Base-by-base conservation (phyloP, 306 rosid species). In the Vicia sativa region DNA sequence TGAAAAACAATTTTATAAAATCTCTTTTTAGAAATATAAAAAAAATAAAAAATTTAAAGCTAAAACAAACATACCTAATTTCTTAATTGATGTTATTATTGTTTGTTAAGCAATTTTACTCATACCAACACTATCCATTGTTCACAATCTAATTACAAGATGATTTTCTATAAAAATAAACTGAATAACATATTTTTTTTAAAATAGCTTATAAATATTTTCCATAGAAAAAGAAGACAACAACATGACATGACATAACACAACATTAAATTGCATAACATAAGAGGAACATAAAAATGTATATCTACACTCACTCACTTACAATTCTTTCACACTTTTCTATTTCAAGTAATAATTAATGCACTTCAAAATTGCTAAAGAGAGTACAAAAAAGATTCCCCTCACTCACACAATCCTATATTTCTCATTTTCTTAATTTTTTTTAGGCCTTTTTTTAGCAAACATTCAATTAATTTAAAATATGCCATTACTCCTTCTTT, bases 381-480 rank as follows among this genome's bases (percentile, higher is more conserved):
- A 45, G 52, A 45, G 21, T 45, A 45, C 16, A 7, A 45, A 8
- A 48, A 48, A 21, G n/a, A 42, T 45, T 13, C 48, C 48, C 28
- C 28, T 9, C 25, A 15, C 54, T 46, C 54, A 15, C 52, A 34
- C 12, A 25, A 49, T 49, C 26, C 55, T 49, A 49, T 49, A 49
- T 4, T 21, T 21, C 1, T 21, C 23, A 21, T 21, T 43, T 43
- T 43, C 9, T 14, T 48, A 16, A 0, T 49, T 38, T 62, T 62
- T 21, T 62, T 62, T 21, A 21, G 50, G 25, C 14, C 1, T 46
- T 67, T 25, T 25, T 50, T 65, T 69, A 75, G 74, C 90, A 90
- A 71, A 69, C 82, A 72, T 81, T 84, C 23, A 79, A 70, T 68
- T 74, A n/a, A 76, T 42, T 60, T 71, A 31, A 69, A 79, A 77